These are phyloP conservation scores for Elsinoe perseae DNA, from an alignment of 2,329 filamentous ascomycete genomes.

Conservation along the genomic window DNA sequence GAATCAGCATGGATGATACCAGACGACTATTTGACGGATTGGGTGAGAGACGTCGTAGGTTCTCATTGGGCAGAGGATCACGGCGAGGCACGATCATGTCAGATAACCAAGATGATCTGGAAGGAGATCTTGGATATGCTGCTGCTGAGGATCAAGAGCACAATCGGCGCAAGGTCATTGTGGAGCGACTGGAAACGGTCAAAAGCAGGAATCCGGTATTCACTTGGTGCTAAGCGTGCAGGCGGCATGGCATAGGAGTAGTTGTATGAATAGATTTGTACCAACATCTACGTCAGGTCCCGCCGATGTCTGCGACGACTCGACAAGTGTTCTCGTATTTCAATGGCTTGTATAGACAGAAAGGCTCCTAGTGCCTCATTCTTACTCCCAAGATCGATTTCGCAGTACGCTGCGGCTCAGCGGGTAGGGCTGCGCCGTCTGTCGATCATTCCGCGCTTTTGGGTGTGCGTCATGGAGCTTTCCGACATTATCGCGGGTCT, in stretches of 20 bases:
- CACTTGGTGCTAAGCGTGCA: conserved; percentile 71
- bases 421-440: neutral
- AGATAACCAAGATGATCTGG: conserved; percentile 56
- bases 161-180: conserved; percentile 86
- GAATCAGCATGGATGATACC: conserved; percentile 37
- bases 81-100: conserved; percentile 33
- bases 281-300: too few relatives aligned
- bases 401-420: conserved; percentile 17
- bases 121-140: conserved; percentile 89
- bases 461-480: conserved; percentile 4
- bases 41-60: conserved; percentile 23
- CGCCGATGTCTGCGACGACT: too few relatives aligned
- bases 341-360: too few relatives aligned
- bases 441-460: conserved; percentile 1
- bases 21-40: conserved; percentile 25
- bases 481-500: too few relatives aligned
- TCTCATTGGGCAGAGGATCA: conserved; percentile 15
- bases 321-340: too few relatives aligned
- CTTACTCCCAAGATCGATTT: too few relatives aligned
- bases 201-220: conserved; percentile 95
- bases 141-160: conserved; percentile 91
- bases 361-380: too few relatives aligned
- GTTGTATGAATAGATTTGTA: conserved; percentile 14
- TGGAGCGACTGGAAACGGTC: conserved; percentile 89
- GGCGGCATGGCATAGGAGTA: neutral